Conservation (phyloP, 148 eudicot species). For the Fagopyrum homotropicum region DNA sequence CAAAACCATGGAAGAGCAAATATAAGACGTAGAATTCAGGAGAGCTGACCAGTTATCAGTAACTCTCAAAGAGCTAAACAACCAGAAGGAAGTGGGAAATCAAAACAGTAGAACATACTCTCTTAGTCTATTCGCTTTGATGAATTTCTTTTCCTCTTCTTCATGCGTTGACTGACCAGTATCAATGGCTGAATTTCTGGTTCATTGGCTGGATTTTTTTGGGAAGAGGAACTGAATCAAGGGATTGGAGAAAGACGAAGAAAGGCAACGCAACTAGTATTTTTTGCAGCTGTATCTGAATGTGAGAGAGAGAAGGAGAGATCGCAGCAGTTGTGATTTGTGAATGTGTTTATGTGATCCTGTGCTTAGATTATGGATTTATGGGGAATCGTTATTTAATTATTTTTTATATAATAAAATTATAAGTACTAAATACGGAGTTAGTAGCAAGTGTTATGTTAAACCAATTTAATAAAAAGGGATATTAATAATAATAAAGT, state of each 20-base stretch:
- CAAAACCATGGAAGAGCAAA: neutral
- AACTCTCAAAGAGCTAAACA: neutral
- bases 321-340: neutral
- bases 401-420: neutral
- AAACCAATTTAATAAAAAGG: neutral
- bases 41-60: neutral
- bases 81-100: neutral
- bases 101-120: neutral
- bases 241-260: conserved; percentile 1
- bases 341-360: neutral
- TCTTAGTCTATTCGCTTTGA: neutral
- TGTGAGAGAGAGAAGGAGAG: neutral
- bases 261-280: neutral
- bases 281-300: neutral
- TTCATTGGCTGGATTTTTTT: neutral
- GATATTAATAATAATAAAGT: neutral
- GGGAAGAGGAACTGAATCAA: neutral
- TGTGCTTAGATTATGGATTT: conserved; percentile 6
- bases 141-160: neutral
- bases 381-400: neutral
- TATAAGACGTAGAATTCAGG: neutral
- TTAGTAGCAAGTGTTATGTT: too few species aligned
- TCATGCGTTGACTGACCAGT: neutral
- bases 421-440: too few species aligned
- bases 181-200: neutral